Evolutionary conservation across 2,329 filamentous ascomycete genomes (phyloP), one percentile per base, ranked within the genome.

Genomic region (Alternaria novae-zelandiae): DNA sequence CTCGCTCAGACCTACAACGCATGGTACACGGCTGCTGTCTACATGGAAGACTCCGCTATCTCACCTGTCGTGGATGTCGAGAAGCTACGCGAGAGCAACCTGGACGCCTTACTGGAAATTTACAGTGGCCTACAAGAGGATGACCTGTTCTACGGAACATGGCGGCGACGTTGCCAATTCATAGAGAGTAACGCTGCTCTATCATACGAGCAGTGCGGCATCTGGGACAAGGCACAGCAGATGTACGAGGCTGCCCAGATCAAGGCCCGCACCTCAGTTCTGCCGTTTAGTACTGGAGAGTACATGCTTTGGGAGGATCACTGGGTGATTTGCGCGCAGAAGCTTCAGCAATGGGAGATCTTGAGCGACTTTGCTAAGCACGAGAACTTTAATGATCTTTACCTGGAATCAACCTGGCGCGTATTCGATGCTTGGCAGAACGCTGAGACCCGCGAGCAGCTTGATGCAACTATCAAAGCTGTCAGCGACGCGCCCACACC

Each of bases 251-350:
- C 91, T 59, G 96, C 96, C 0, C 96, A 99, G 80, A 93, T 99
- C 79, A 99, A 98, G 80, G 96, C 96, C 47, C 89, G 96, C 50
- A 98, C 95, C 0, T 96, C 94, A 55, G 93, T 95, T n/a, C 89
- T 98, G 65, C 95, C 96, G 0, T 98, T 97, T 80, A 97, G 95
- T 1, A 92, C 96, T 73, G 94, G 91, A 30, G 96, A 99, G 80
- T 99, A 99, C 81, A 97, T 97, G 88, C 87, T 99, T 1, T 99
- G 96, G 96, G 96, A 99, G 81, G 96, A 99, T 76, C 96, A 99
- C 73, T 99, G 96, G 96, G 90, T 99, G 45, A 87, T 97, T 54
- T 99, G 96, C 79, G 96, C 95, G 0, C 94, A 98, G 82, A 99
- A 99, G 82, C 86, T 99, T 49, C 96, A 99, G 79, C 96, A 99